phyloP scores from a whole-genome alignment of 2,329 filamentous ascomycete species.

The Colletotrichum sp. region DNA sequence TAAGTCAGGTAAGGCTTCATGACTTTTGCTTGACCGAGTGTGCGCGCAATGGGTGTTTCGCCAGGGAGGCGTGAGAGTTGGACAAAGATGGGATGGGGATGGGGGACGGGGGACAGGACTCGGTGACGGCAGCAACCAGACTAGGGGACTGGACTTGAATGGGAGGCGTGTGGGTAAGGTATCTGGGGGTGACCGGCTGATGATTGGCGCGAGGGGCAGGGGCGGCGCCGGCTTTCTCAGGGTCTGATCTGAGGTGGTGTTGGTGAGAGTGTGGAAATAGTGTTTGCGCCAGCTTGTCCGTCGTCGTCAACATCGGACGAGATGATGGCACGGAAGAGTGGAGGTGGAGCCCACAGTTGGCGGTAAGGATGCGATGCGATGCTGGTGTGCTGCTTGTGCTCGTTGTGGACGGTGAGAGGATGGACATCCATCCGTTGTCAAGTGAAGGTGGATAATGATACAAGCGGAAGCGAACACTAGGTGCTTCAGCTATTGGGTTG shows the following conservation, averaged over 20 bases:
- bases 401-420: background rate
- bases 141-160: background rate
- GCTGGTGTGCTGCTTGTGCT: background rate
- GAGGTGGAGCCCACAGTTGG: background rate
- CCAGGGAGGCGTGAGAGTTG: constrained; percentile 5
- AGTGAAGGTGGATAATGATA: background rate
- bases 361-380: background rate
- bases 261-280: constrained; percentile 10
- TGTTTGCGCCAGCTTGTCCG: background rate
- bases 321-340: background rate
- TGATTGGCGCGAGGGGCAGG: background rate
- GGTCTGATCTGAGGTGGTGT: background rate
- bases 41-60: constrained; percentile 4
- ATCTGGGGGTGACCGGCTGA: constrained; percentile 5
- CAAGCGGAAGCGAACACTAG: background rate
- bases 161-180: constrained; percentile 18
- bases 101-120: background rate
- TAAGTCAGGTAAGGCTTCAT: background rate
- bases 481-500: background rate
- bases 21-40: background rate
- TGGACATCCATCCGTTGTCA: background rate
- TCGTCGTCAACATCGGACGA: background rate
- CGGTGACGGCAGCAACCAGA: background rate
- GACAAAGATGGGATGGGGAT: background rate
- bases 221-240: background rate